A percentile compares a stretch with the other conserved stretches of the same genome.
Conservation (phyloP, 1,284 basidiomycete genomes). For the Ustilago esculenta region DNA sequence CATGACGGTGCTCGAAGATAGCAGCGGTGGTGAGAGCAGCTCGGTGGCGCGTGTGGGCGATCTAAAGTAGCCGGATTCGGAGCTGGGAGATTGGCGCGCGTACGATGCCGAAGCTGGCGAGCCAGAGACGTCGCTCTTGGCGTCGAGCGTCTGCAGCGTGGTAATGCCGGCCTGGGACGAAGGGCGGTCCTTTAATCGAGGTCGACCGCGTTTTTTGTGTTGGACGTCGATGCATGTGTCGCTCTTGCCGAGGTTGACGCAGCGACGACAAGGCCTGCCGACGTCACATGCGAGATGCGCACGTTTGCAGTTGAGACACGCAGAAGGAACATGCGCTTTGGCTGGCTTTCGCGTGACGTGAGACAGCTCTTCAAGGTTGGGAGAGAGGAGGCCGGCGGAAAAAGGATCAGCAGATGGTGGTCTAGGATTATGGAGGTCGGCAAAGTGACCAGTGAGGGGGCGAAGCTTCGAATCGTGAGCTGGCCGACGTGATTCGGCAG, state of each 20-base stretch:
- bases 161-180: constrained; percentile 29
- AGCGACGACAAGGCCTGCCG: constrained; percentile 53
- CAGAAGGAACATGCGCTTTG: constrained; percentile 54
- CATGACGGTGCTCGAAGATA: constrained; percentile 25
- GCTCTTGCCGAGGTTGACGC: constrained; percentile 56
- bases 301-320: constrained; percentile 58
- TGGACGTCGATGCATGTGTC: constrained; percentile 60
- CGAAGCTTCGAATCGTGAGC: constrained; percentile 17
- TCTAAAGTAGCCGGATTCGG: constrained; percentile 37
- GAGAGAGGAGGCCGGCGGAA: constrained; percentile 15
- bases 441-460: constrained; percentile 19
- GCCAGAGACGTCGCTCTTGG: constrained; percentile 27
- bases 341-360: constrained; percentile 40
- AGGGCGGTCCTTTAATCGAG: constrained; percentile 51
- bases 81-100: constrained; percentile 31
- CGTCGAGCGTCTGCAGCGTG: constrained; percentile 24
- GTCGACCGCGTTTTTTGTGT: constrained; percentile 59
- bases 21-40: constrained; percentile 28
- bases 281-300: constrained; percentile 60
- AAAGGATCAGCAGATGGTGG: background rate
- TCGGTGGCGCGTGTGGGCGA: constrained; percentile 27
- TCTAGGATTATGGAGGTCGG: constrained; percentile 8
- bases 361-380: constrained; percentile 11
- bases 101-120: constrained; percentile 37
- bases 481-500: constrained; percentile 4